phyloP scores from a whole-genome alignment of 345 rosid species.

The Aquilaria sinensis region DNA sequence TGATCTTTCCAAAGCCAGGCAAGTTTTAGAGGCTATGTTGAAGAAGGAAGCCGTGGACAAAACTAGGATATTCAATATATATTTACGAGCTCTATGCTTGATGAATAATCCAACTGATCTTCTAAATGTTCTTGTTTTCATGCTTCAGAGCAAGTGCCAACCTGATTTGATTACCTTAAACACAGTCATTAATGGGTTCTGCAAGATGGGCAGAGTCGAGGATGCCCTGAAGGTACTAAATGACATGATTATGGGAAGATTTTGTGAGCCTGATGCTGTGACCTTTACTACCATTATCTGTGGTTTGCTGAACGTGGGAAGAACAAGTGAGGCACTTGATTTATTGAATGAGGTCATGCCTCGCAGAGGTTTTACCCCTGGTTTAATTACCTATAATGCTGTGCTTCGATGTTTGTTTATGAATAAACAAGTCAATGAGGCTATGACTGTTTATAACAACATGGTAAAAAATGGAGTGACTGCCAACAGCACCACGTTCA shows the following conservation, averaged over 20 bases:
- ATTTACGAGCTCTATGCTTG: conserved; percentile 60
- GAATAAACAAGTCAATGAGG: conserved; percentile 40
- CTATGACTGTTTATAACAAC: conserved; percentile 40
- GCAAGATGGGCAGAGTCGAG: conserved; percentile 67
- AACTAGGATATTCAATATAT: conserved; percentile 70
- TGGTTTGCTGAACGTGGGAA: conserved; percentile 60
- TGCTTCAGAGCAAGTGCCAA: conserved; percentile 66
- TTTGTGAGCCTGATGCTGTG: conserved; percentile 67
- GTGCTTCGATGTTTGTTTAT: conserved; percentile 57
- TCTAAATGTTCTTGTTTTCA: conserved; percentile 56
- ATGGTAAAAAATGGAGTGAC: conserved; percentile 44
- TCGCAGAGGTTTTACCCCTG: conserved; percentile 40
- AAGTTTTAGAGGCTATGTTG: conserved; percentile 55
- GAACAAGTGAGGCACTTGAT: conserved; percentile 52
- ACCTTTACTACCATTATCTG: conserved; percentile 58
- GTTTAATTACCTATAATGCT: conserved; percentile 70
- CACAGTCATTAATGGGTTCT: conserved; percentile 69
- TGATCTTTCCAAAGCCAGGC: conserved; percentile 46
- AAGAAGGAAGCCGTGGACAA: conserved; percentile 41
- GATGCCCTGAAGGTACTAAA: conserved; percentile 64
- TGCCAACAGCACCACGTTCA: conserved; percentile 44
- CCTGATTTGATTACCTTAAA: conserved; percentile 80
- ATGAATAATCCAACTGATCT: conserved; percentile 57
- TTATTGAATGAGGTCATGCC: conserved; percentile 43
- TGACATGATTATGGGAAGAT: conserved; percentile 72